Conservation (phyloP, 2,329 filamentous ascomycete species). For the Aspergillus sp. region DNA sequence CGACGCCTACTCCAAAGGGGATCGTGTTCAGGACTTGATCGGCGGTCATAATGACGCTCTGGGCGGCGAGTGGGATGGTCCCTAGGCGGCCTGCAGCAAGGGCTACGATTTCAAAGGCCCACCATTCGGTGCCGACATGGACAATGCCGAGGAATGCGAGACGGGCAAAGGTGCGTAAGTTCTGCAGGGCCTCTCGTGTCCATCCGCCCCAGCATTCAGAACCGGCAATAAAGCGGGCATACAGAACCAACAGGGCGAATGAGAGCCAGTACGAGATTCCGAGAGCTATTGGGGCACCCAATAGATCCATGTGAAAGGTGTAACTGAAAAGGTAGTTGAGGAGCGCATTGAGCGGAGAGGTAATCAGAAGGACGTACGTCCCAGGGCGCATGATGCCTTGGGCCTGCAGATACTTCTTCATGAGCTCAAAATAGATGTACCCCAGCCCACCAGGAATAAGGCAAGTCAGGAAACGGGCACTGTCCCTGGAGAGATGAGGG, state of each 20-base stretch:
- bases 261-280: conserved; percentile 85
- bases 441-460: conserved; percentile 79
- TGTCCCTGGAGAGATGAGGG: conserved; percentile 71
- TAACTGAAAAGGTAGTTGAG: conserved; percentile 72
- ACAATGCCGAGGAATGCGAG: conserved; percentile 75
- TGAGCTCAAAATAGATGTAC: conserved; percentile 82
- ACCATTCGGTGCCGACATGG: conserved; percentile 90
- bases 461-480: conserved; percentile 69
- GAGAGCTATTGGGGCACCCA: conserved; percentile 78
- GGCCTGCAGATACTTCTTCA: conserved; percentile 63
- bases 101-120: conserved; percentile 90
- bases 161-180: conserved; percentile 69
- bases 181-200: conserved; percentile 62
- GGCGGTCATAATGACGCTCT: conserved; percentile 86
- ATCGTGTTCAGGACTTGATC: conserved; percentile 84
- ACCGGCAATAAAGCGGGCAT: conserved; percentile 69
- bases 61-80: conserved; percentile 75
- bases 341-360: conserved; percentile 58
- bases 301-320: conserved; percentile 66
- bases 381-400: conserved; percentile 64
- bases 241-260: conserved; percentile 72
- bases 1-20: conserved; percentile 82
- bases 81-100: conserved; percentile 78
- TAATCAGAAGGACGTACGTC: conserved; percentile 63
- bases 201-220: conserved; percentile 79